Conservation (phyloP, 352 stramenopile genomes). For the Peronospora farinosa region DNA sequence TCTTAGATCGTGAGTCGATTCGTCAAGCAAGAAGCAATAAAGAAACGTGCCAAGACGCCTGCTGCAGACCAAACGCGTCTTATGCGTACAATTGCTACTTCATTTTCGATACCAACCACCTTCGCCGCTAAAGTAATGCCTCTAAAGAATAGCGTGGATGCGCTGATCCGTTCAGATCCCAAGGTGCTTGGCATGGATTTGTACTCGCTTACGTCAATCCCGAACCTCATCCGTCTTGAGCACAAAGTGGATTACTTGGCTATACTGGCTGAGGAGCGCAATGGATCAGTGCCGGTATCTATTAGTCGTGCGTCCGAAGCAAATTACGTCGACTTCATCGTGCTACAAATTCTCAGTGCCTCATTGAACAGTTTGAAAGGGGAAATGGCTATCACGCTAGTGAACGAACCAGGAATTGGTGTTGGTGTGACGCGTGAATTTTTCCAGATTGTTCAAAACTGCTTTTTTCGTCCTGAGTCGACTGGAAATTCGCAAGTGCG, state of each 20-base stretch:
- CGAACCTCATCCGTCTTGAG: constrained; percentile 46
- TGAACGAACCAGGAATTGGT: constrained; percentile 65
- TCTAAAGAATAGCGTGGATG: constrained; percentile 47
- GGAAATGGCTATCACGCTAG: constrained; percentile 54
- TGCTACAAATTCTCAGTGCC: constrained; percentile 58
- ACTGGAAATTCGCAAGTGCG: constrained; percentile 7
- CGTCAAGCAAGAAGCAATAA: constrained; percentile 43
- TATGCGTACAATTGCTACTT: constrained; percentile 38
- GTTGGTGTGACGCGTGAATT: constrained; percentile 64
- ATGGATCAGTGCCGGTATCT: constrained; percentile 41
- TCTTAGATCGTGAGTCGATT: constrained; percentile 43
- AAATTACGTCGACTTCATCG: constrained; percentile 66
- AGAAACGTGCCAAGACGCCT: constrained; percentile 39
- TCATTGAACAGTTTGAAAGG: constrained; percentile 41
- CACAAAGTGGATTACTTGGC: constrained; percentile 75
- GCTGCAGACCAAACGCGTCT: constrained; percentile 41
- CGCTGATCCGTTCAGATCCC: constrained; percentile 58
- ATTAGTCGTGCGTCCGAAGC: constrained; percentile 53
- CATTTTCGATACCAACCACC: constrained; percentile 32
- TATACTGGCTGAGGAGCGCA: constrained; percentile 53
- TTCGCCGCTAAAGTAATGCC: constrained; percentile 35
- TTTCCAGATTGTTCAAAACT: constrained; percentile 65
- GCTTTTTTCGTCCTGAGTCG: constrained; percentile 42
- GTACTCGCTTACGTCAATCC: constrained; percentile 47
- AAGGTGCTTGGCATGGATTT: constrained; percentile 68